Evolutionary conservation across 2,329 filamentous ascomycete species (phyloP).

Genomic region (Phaeosphaeriaceae sp.): DNA sequence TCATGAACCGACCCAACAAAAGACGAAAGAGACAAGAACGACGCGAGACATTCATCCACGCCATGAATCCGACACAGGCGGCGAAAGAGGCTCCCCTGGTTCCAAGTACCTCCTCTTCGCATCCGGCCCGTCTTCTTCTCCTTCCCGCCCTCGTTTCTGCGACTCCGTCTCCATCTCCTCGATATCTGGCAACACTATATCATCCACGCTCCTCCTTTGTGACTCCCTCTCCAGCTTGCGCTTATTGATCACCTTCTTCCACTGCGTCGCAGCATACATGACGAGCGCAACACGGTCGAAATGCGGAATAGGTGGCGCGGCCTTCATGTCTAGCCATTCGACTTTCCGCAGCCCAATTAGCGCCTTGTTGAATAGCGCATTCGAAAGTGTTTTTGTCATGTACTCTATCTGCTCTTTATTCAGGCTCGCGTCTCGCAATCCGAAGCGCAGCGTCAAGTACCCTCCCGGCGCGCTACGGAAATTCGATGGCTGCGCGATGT

Average conservation of each 20-base stretch:
- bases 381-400: conserved; percentile 32
- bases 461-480: conserved; percentile 25
- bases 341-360: conserved; percentile 36
- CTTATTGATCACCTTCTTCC: conserved; percentile 36
- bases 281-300: conserved; percentile 38
- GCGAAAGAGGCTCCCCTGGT: conserved; percentile 28
- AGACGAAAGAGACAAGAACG: background rate
- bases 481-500: conserved; percentile 9
- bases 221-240: conserved; percentile 16
- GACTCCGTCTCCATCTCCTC: conserved; percentile 9
- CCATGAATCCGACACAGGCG: conserved; percentile 34
- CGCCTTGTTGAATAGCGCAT: conserved; percentile 36
- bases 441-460: conserved; percentile 43
- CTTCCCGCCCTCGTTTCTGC: conserved; percentile 28
- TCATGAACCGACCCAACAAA: background rate
- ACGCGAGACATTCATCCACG: background rate
- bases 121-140: conserved; percentile 16
- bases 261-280: conserved; percentile 32
- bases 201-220: conserved; percentile 14
- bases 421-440: conserved; percentile 31
- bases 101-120: conserved; percentile 29
- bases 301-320: conserved; percentile 27
- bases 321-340: conserved; percentile 41
- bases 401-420: conserved; percentile 40
- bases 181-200: conserved; percentile 6